These are phyloP conservation scores for Erysimum cheiranthoides DNA, from an alignment of 345 rosid species.

Conservation along the genomic window DNA sequence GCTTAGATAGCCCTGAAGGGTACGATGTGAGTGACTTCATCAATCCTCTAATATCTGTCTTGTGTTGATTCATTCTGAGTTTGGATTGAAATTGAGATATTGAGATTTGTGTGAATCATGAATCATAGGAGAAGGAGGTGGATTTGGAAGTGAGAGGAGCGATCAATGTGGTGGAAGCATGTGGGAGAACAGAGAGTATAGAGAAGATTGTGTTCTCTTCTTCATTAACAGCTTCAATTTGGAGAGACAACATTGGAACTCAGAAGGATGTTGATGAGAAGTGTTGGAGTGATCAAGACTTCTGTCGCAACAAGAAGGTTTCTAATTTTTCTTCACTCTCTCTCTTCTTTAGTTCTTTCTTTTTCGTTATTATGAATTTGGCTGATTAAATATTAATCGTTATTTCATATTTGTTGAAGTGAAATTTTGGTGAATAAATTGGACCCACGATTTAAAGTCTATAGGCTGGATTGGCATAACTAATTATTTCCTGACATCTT, in stretches of 20 bases:
- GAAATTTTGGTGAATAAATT: slow-evolving; percentile 17
- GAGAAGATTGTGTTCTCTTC: slow-evolving; percentile 74
- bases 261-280: slow-evolving; percentile 77
- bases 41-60: neutral
- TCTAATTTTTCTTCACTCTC: slow-evolving; percentile 24
- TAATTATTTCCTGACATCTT: slow-evolving; percentile 14
- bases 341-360: neutral
- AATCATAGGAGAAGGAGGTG: slow-evolving; percentile 55
- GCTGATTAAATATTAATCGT: neutral
- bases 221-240: slow-evolving; percentile 80
- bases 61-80: slow-evolving; percentile 14
- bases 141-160: slow-evolving; percentile 88
- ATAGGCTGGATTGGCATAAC: slow-evolving; percentile 30
- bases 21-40: slow-evolving; percentile 60
- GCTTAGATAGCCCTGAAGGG: slow-evolving; percentile 68
- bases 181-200: slow-evolving; percentile 72
- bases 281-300: slow-evolving; percentile 78
- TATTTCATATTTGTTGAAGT: neutral
- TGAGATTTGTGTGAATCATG: slow-evolving; percentile 9
- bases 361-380: neutral
- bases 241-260: slow-evolving; percentile 70
- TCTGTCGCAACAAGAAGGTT: slow-evolving; percentile 84
- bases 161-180: slow-evolving; percentile 85
- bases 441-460: slow-evolving; percentile 22
- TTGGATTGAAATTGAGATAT: slow-evolving; percentile 1